Conservation (phyloP, 2,329 filamentous ascomycete genomes). For the Lachnellula hyalina region DNA sequence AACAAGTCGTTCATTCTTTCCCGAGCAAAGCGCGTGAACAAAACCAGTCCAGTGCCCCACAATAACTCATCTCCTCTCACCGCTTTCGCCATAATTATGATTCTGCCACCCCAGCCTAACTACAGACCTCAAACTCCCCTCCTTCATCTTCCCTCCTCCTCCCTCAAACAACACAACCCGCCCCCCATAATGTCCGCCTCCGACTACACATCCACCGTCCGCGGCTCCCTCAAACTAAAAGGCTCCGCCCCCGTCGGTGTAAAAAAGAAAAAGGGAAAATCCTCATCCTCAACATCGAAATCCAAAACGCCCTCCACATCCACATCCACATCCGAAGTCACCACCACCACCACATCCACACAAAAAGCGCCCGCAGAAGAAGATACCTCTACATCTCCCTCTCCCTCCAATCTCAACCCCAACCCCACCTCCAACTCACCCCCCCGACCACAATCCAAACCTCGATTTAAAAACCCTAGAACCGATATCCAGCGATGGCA, state of each 20-base stretch:
- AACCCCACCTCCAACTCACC: too few species aligned
- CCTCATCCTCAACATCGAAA: conserved; percentile 18
- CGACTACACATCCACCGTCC: conserved; percentile 63
- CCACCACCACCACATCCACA: conserved; percentile 16
- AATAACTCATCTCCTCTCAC: too few species aligned
- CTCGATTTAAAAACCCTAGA: conserved; percentile 23
- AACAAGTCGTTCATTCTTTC: too few species aligned
- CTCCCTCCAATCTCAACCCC: too few species aligned
- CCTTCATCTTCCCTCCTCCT: not conserved
- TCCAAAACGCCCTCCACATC: conserved; percentile 19
- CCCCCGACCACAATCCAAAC: conserved; percentile 13
- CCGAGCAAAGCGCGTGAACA: too few species aligned
- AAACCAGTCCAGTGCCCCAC: too few species aligned
- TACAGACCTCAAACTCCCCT: not conserved
- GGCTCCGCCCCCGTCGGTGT: conserved; percentile 59
- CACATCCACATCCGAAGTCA: conserved; percentile 21
- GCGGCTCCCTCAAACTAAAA: conserved; percentile 80
- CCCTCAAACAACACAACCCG: not conserved
- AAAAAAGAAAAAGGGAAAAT: conserved; percentile 57
- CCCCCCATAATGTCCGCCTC: conserved; percentile 57
- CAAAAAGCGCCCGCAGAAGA: too few species aligned
- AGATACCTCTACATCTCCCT: too few species aligned
- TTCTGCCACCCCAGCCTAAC: too few species aligned
- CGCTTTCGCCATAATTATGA: too few species aligned
- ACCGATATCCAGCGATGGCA: conserved; percentile 40